Percentiles rank a stretch among this genome's conserved stretches.
Evolutionary conservation across 2,329 filamentous ascomycete species (phyloP).

Genomic region (Sporothrix mexicana): DNA sequence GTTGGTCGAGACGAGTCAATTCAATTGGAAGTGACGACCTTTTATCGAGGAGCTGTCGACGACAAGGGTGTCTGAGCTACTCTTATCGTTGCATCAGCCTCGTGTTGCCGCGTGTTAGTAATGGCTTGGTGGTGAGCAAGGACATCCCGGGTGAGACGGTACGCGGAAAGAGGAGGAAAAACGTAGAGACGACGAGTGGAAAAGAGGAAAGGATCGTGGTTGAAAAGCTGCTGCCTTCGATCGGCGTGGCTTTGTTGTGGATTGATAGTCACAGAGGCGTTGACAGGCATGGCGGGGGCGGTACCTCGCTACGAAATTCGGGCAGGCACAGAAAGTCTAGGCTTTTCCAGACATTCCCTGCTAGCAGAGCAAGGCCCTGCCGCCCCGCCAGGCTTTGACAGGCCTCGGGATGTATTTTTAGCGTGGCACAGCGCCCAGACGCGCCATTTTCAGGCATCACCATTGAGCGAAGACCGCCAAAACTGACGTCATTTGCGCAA

Average conservation of each 20-base stretch:
- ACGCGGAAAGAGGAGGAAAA: too few relatives aligned
- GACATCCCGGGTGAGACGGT: not conserved
- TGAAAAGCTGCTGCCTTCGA: conserved; percentile 8
- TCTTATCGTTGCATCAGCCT: not conserved
- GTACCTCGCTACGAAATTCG: not conserved
- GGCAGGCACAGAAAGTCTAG: not conserved
- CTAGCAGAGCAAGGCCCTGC: not conserved
- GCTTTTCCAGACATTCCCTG: too few relatives aligned
- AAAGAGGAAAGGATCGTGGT: not conserved
- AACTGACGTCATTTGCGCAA: conserved; percentile 18
- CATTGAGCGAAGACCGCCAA: not conserved
- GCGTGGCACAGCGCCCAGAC: conserved; percentile 4
- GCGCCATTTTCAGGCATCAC: not conserved
- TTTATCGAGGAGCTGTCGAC: not conserved
- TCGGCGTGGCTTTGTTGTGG: conserved; percentile 6
- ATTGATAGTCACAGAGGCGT: too few relatives aligned
- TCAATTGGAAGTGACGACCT: not conserved
- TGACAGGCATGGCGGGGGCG: not conserved
- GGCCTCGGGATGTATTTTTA: not conserved
- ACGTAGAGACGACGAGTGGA: too few relatives aligned
- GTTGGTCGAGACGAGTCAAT: not conserved
- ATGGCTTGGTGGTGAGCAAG: not conserved
- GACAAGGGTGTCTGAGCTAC: not conserved
- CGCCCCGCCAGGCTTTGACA: not conserved
- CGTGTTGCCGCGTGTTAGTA: not conserved